phyloP scores from a whole-genome alignment of 2,329 filamentous ascomycete species.

The Raffaelea arxii region DNA sequence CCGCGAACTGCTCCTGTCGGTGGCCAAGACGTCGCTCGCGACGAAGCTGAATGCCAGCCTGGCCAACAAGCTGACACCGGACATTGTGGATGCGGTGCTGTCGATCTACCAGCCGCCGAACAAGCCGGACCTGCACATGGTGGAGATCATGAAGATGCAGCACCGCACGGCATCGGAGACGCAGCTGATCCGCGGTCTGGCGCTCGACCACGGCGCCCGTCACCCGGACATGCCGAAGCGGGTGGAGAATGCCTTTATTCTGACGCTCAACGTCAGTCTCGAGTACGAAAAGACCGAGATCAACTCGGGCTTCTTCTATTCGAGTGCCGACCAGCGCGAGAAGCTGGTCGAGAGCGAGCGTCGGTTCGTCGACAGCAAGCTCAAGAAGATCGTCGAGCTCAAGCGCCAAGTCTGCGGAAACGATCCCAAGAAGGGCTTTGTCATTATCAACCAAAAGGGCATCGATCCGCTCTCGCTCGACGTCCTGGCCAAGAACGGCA shows the following conservation, averaged over 20 bases:
- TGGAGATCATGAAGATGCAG: conserved; percentile 99
- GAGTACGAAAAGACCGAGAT: conserved; percentile 99
- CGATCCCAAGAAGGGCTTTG: conserved; percentile 90
- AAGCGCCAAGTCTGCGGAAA: conserved; percentile 96
- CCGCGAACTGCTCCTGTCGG: conserved; percentile 84
- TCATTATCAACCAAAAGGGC: conserved; percentile 98
- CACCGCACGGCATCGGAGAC: conserved; percentile 94
- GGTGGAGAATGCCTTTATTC: conserved; percentile 88
- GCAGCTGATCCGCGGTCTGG: conserved; percentile 86
- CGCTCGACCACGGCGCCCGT: conserved; percentile 87
- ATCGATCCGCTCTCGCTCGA: conserved; percentile 95
- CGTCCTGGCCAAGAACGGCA: conserved; percentile 95
- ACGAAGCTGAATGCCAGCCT: conserved; percentile 89
- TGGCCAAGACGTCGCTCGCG: conserved; percentile 86
- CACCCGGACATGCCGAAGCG: conserved; percentile 98
- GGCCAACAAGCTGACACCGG: conserved; percentile 83
- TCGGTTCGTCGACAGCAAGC: conserved; percentile 88
- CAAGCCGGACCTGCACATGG: conserved; percentile 97
- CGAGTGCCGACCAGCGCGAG: conserved; percentile 88
- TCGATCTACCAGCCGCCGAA: conserved; percentile 81
- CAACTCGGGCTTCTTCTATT: conserved; percentile 99
- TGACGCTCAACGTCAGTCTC: conserved; percentile 91
- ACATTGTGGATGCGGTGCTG: conserved; percentile 92
- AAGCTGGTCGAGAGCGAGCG: conserved; percentile 98
- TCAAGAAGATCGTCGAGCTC: conserved; percentile 93